Evolutionary conservation across 2,329 filamentous ascomycete species (phyloP).

Genomic region (Alternaria rosae): DNA sequence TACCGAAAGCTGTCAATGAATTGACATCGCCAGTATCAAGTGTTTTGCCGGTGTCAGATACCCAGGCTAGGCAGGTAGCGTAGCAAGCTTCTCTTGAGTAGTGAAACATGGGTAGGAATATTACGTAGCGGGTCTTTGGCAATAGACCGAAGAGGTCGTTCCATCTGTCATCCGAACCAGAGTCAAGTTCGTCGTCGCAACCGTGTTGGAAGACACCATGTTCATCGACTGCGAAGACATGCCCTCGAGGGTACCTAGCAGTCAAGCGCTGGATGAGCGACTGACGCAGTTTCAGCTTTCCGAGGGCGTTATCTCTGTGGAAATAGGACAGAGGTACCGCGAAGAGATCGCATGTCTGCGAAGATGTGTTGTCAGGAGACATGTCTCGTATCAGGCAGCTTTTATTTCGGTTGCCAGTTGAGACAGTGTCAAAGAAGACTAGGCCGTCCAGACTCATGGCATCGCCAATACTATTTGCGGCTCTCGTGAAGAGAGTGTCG

Average conservation of each 20-base stretch:
- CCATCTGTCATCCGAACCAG: not conserved
- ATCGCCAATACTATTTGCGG: slow-evolving; percentile 12
- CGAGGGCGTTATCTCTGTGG: not conserved
- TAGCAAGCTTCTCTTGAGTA: slow-evolving; percentile 31
- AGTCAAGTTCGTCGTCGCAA: not conserved
- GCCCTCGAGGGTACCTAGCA: slow-evolving; percentile 11
- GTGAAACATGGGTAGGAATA: slow-evolving; percentile 40
- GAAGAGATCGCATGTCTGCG: not conserved
- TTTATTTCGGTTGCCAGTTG: not conserved
- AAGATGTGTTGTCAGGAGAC: not conserved
- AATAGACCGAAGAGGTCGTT: slow-evolving; percentile 9
- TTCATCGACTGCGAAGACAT: slow-evolving; percentile 17
- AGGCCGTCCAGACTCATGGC: slow-evolving; percentile 17
- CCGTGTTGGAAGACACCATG: slow-evolving; percentile 10
- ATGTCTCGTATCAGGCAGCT: not conserved
- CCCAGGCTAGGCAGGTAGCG: slow-evolving; percentile 27
- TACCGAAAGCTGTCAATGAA: slow-evolving; percentile 16
- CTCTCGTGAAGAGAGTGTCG: slow-evolving; percentile 7
- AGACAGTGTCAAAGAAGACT: slow-evolving; percentile 13
- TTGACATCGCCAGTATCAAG: slow-evolving; percentile 21
- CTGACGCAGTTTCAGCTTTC: not conserved
- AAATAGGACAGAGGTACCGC: slow-evolving; percentile 9
- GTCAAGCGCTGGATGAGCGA: slow-evolving; percentile 16
- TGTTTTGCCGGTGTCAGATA: slow-evolving; percentile 19
- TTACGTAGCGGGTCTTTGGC: slow-evolving; percentile 11